Base-by-base conservation (phyloP, 2,329 filamentous ascomycete genomes). In the Neoarthrinium moseri region DNA sequence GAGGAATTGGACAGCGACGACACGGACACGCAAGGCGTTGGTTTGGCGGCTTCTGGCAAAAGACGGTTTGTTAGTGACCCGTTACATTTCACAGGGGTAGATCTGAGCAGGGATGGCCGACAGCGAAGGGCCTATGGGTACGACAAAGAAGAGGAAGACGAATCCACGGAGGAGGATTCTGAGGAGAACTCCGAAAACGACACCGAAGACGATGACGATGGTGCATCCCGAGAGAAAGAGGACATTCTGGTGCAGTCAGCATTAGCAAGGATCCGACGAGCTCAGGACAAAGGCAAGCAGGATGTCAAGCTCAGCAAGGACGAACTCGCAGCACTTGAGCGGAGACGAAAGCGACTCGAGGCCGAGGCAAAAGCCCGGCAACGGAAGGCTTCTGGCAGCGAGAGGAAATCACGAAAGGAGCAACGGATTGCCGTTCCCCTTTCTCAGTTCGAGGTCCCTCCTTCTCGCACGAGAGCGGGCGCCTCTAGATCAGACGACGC, bases 261-360 rank as follows among this genome's bases (percentile, higher is more conserved):
- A 32, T 70, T 95, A 65, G 83, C 84, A 57, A 86, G 89, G 54
- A 95, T 96, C 61, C 81, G 84, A 53, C 80, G 83, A 53, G 90
- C 91, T 13, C 84, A 89, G 62, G 81, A 81, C 51, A 83, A 83
- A 59, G 91, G 91, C 52, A 86, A 85, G 65, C 74, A 78, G 35
- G 88, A 95, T 47, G 89, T 96, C 46, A 87, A 85, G 62, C 77
- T 97, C 52, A 90, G 80, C 56, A 80, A 84, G 58, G 83, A 87
- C 44, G 91, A 96, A 65, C 73, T 96, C 56, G 86, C 85, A 51
- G 91, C 90, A 37, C 75, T 95, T 55, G 86, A 92, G 61, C 80
- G 83, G 51, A 75, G 78, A 57, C 71, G 79, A 51, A 80, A 83
- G 62, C 80, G 84, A 47, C 70, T 83, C 56, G 72, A 77, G 54